Percentiles rank a stretch among this genome's conserved stretches.
These are phyloP conservation scores for Scedosporium boydii DNA, from an alignment of 2,329 filamentous ascomycete species.

Conservation along the genomic window DNA sequence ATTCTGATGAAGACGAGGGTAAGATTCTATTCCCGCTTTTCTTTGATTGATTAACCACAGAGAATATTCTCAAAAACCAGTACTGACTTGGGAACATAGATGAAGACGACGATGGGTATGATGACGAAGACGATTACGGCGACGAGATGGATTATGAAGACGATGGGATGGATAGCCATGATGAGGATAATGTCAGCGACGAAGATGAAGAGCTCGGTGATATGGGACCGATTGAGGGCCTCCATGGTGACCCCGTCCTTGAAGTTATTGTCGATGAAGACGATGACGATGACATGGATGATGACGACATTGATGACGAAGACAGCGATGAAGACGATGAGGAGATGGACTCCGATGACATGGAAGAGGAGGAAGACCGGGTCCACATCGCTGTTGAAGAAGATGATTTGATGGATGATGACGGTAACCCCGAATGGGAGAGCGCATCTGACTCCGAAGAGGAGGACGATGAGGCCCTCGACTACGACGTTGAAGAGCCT, in stretches of 20 bases:
- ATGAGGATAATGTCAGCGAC: constrained; percentile 81
- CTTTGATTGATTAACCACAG: constrained; percentile 3
- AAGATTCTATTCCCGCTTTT: constrained; percentile 11
- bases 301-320: constrained; percentile 41
- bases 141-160: constrained; percentile 89
- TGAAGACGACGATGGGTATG: constrained; percentile 87
- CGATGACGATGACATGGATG: constrained; percentile 55
- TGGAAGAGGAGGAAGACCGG: constrained; percentile 40
- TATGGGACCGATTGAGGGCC: constrained; percentile 77
- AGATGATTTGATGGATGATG: constrained; percentile 48
- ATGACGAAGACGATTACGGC: constrained; percentile 80
- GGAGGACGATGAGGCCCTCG: constrained; percentile 40
- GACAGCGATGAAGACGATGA: constrained; percentile 41
- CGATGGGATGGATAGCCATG: constrained; percentile 68
- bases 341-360: constrained; percentile 47
- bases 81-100: constrained; percentile 24
- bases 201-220: constrained; percentile 75
- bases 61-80: too few relatives aligned
- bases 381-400: constrained; percentile 55
- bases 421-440: constrained; percentile 52
- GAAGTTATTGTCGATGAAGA: constrained; percentile 72
- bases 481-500: constrained; percentile 3
- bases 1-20: constrained; percentile 41
- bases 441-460: constrained; percentile 46
- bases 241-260: constrained; percentile 53